Evolutionary conservation across 768 basidiomycete species (phyloP).

Genomic region (Nidularia pulvinata): DNA sequence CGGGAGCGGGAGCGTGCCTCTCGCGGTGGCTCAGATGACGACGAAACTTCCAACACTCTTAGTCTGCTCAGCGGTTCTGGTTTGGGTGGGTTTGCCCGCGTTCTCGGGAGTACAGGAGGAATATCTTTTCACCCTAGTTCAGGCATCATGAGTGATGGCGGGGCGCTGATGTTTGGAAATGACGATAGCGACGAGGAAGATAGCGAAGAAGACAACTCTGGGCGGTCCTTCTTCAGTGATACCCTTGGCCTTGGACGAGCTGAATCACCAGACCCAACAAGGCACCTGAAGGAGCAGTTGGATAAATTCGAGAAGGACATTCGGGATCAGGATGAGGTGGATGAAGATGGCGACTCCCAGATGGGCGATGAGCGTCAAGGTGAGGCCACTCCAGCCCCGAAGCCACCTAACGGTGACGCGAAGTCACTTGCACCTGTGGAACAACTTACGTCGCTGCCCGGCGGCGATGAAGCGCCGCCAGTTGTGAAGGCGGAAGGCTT

Average conservation of each 20-base stretch:
- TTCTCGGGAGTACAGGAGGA: constrained; percentile 56
- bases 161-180: constrained; percentile 61
- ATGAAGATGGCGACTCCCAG: constrained; percentile 32
- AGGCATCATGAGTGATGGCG: constrained; percentile 46
- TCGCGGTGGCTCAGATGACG: constrained; percentile 17
- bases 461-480: constrained; percentile 53
- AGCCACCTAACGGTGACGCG: constrained; percentile 45
- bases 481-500: constrained; percentile 64
- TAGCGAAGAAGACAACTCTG: constrained; percentile 40
- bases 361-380: constrained; percentile 31
- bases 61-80: constrained; percentile 31
- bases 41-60: constrained; percentile 20
- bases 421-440: constrained; percentile 30
- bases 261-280: constrained; percentile 51
- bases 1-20: constrained; percentile 29
- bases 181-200: constrained; percentile 68
- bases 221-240: constrained; percentile 49
- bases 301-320: constrained; percentile 62
- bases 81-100: constrained; percentile 50
- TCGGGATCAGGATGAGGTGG: constrained; percentile 25
- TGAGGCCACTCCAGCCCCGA: constrained; percentile 47
- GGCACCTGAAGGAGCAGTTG: constrained; percentile 57
- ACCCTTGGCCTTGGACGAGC: constrained; percentile 40
- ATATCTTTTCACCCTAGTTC: constrained; percentile 65
- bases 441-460: constrained; percentile 49